Evolutionary conservation across 495 filamentous ascomycete species (phyloP).

Genomic region (Choiromyces venosus): DNA sequence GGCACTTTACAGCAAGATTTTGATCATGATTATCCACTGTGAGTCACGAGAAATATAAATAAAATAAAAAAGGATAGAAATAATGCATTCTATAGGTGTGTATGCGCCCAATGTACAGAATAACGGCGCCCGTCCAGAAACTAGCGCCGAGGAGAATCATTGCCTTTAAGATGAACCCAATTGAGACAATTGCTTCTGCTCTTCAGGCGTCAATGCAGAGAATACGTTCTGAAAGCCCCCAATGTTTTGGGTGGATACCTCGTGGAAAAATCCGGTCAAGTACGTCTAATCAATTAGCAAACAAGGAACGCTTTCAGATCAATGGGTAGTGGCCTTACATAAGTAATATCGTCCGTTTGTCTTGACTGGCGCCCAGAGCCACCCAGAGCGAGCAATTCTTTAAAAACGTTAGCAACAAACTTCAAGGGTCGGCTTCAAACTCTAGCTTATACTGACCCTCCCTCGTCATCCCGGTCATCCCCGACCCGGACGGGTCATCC

Average conservation of each 20-base stretch:
- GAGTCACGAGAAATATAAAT: slow-evolving; percentile 12
- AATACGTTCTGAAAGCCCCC: slow-evolving; percentile 71
- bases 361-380: slow-evolving; percentile 55
- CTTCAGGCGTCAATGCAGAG: slow-evolving; percentile 60
- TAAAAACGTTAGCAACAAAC: slow-evolving; percentile 9
- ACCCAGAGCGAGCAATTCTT: slow-evolving; percentile 71
- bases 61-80: too few species aligned
- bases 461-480: slow-evolving; percentile 57
- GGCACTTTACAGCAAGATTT: neutral
- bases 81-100: slow-evolving; percentile 5
- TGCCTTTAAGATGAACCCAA: slow-evolving; percentile 19
- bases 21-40: neutral
- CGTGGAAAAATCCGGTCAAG: slow-evolving; percentile 73
- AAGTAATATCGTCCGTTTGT: slow-evolving; percentile 81
- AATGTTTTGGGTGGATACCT: slow-evolving; percentile 58
- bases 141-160: neutral
- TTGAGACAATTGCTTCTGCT: slow-evolving; percentile 50
- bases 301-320: neutral
- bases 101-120: neutral
- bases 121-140: neutral
- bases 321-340: slow-evolving; percentile 23
- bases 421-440: neutral
- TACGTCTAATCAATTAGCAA: slow-evolving; percentile 54
- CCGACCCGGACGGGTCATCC: slow-evolving; percentile 69
- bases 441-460: slow-evolving; percentile 27